These are phyloP conservation scores for Hyphodiscus sp. DNA, from an alignment of 2,329 filamentous ascomycete genomes.

Conservation along the genomic window DNA sequence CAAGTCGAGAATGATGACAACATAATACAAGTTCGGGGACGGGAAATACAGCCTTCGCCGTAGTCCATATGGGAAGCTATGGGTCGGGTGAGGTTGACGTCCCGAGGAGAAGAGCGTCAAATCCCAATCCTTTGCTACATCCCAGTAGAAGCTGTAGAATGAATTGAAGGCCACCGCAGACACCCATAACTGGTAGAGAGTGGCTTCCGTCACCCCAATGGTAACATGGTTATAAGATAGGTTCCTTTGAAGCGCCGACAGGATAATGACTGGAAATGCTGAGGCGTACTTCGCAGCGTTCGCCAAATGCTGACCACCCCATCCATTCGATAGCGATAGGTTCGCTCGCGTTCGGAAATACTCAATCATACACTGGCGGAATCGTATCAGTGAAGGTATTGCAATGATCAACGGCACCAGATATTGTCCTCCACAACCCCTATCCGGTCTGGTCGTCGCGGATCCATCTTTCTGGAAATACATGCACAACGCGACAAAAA, in stretches of 20 bases:
- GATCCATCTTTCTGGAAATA: constrained; percentile 66
- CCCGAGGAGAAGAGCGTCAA: constrained; percentile 69
- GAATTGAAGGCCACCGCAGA: constrained; percentile 74
- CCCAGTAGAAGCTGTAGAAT: constrained; percentile 97
- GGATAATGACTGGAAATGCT: constrained; percentile 83
- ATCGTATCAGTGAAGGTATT: constrained; percentile 75
- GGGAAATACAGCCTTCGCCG: constrained; percentile 69
- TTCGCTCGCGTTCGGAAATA: constrained; percentile 63
- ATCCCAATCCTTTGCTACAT: constrained; percentile 95
- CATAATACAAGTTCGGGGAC: constrained; percentile 71
- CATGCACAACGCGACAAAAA: constrained; percentile 90
- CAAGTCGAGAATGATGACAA: constrained; percentile 71
- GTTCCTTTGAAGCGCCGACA: constrained; percentile 67
- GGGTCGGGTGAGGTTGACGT: constrained; percentile 29
- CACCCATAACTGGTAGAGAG: constrained; percentile 57
- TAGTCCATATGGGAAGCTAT: constrained; percentile 46
- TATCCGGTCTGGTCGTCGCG: constrained; percentile 74
- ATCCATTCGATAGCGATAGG: constrained; percentile 40
- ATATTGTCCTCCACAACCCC: constrained; percentile 71
- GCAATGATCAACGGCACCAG: constrained; percentile 80
- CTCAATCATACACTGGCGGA: constrained; percentile 89
- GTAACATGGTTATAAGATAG: constrained; percentile 36
- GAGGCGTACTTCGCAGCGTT: constrained; percentile 95
- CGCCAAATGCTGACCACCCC: constrained; percentile 81
- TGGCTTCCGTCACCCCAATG: constrained; percentile 34